Base-by-base conservation (phyloP, 2,329 filamentous ascomycete species). In the Pseudomassariella vexata region DNA sequence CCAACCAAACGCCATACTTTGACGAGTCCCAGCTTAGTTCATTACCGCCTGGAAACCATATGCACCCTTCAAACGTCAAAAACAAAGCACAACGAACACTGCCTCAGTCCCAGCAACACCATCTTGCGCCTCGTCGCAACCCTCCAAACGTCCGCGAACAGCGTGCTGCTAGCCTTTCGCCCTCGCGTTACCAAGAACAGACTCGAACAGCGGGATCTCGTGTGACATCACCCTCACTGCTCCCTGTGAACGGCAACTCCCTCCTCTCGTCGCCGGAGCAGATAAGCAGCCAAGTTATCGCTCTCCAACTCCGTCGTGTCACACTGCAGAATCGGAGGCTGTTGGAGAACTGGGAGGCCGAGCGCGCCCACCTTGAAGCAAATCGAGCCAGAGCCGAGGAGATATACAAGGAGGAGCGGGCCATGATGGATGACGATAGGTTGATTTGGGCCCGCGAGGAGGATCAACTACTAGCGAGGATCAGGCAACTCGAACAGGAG, bases 321-420 rank as follows among this genome's bases (percentile, higher is more conserved):
- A 40, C 23, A 15, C 41, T 53, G 19, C 47, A 56, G 32, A 49
- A 40, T 32, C 41, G 49, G 23, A 45, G 39, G 28, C 32, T 54
- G 32, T 55, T 63, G 16, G 67, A 70, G 36, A 67, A 63, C 14
- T 73, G 69, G 68, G 67, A 70, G 44, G 65, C 65, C 8, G 70
- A 76, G 47, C 64, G 70, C 20, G 65, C 63, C 30, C 63, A 73
- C 35, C 56, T 75, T 35, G 70, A 75, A 45, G 68, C 68, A 6
- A 72, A 68, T 39, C 65, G 70, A 9, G 62, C 63, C 27, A 64
- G 68, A 10, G 70, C 66, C 4, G 71, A 74, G 42, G 66, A 71
- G 46, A 64, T 74, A n/a, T 73, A 73, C 44, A 64, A 64, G 39
- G 68, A 73, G 42, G 70, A 75, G 45, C 65, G 68, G 6, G 56